Evolutionary conservation across 140 eudicot species (phyloP).

Genomic region (Flaveria floridana): DNA sequence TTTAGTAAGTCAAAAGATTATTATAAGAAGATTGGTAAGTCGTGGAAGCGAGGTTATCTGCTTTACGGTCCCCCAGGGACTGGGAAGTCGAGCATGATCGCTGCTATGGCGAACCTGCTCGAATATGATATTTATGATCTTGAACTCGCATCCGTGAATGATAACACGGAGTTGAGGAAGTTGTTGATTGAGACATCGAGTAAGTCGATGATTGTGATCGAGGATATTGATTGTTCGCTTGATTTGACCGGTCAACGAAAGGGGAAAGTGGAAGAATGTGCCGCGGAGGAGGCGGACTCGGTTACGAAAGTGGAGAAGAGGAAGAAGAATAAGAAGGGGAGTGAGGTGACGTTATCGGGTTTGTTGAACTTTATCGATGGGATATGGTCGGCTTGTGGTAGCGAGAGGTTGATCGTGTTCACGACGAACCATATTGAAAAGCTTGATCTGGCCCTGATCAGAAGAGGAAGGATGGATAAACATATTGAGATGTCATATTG

Average conservation of each 20-base stretch:
- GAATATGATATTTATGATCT: constrained; percentile 48
- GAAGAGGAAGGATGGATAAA: constrained; percentile 51
- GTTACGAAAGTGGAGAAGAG: not conserved
- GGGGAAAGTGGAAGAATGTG: too few species aligned
- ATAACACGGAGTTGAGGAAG: constrained; percentile 45
- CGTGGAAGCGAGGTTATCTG: constrained; percentile 54
- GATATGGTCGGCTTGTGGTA: constrained; percentile 55
- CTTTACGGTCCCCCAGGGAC: constrained; percentile 54
- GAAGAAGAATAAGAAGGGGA: constrained; percentile 23
- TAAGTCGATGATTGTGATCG: constrained; percentile 48
- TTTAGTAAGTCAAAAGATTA: constrained; percentile 42
- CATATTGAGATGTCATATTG: constrained; percentile 49
- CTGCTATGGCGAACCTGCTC: constrained; percentile 52
- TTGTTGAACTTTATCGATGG: constrained; percentile 45
- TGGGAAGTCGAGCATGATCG: constrained; percentile 55
- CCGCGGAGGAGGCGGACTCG: constrained; percentile 27
- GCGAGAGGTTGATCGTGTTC: constrained; percentile 46
- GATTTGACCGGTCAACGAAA: constrained; percentile 43
- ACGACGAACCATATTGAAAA: constrained; percentile 40
- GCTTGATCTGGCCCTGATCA: constrained; percentile 39
- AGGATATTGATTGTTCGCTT: constrained; percentile 49
- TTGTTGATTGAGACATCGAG: constrained; percentile 42
- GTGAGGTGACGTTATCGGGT: constrained; percentile 46
- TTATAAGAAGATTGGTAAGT: constrained; percentile 41
- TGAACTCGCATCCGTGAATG: constrained; percentile 43